Conservation (phyloP, 2,329 filamentous ascomycete species). For the Parafenestella ontariensis region DNA sequence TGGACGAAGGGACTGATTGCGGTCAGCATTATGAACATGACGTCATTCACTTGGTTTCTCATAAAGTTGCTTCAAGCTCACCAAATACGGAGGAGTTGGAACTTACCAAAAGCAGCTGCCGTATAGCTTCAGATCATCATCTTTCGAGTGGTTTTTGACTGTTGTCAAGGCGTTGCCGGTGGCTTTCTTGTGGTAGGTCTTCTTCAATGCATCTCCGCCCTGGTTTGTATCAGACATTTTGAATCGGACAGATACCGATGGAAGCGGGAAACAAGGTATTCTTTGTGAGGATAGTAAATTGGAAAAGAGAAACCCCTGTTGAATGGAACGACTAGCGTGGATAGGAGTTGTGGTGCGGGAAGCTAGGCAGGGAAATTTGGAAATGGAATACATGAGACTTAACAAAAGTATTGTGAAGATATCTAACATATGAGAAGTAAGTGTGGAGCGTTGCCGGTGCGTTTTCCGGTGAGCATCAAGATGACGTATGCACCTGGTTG, state of each 20-base stretch:
- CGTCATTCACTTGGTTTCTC: constrained; percentile 7
- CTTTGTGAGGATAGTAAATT: background rate
- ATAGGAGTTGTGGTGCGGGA: background rate
- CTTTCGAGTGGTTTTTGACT: constrained; percentile 72
- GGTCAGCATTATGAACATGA: constrained; percentile 22
- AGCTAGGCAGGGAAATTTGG: background rate
- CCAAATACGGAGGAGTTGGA: background rate
- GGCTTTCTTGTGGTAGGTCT: constrained; percentile 74
- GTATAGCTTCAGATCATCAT: constrained; percentile 76
- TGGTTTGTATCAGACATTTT: constrained; percentile 59
- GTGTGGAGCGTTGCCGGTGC: constrained; percentile 1
- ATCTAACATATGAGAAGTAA: background rate
- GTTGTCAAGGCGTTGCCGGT: constrained; percentile 75
- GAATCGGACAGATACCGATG: constrained; percentile 16
- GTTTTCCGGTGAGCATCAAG: constrained; percentile 12
- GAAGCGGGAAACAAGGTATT: background rate
- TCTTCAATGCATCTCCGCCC: constrained; percentile 60
- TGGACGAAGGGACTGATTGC: constrained; percentile 78
- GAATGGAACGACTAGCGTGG: background rate
- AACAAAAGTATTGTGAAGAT: background rate
- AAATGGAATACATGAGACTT: constrained; percentile 11
- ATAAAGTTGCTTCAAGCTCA: background rate
- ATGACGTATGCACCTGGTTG: constrained; percentile 18
- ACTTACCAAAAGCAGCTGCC: constrained; percentile 83
- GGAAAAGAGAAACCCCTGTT: background rate